These are phyloP conservation scores for Avena atlantica DNA, from an alignment of 176 grass and related monocot species.

Conservation along the genomic window DNA sequence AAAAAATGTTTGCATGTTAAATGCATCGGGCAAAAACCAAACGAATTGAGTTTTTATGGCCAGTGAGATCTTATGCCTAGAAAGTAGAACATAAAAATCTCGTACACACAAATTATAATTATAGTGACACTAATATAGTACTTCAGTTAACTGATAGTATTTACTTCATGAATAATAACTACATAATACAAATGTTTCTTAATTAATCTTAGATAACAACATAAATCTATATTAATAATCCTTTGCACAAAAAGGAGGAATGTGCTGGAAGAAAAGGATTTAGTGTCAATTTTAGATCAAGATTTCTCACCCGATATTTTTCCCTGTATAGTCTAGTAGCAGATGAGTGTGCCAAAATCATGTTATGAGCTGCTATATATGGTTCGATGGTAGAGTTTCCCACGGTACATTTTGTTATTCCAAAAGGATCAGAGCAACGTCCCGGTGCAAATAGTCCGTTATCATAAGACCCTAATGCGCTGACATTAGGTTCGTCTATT, in stretches of 20 bases:
- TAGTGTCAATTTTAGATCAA: background rate
- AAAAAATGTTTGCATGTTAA: background rate
- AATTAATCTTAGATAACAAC: background rate
- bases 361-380: constrained; percentile 62
- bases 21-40: background rate
- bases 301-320: constrained; percentile 56
- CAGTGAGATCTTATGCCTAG: background rate
- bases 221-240: background rate
- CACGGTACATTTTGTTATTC: constrained; percentile 45
- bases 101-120: background rate
- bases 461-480: constrained; percentile 43
- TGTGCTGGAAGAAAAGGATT: background rate
- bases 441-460: constrained; percentile 42
- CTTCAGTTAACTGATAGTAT: background rate
- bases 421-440: constrained; percentile 66
- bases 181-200: background rate
- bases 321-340: constrained; percentile 45
- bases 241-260: background rate
- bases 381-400: constrained; percentile 71
- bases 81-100: background rate
- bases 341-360: constrained; percentile 55
- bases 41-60: background rate
- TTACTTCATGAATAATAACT: background rate
- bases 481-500: constrained; percentile 30
- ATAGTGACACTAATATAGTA: background rate